phyloP scores from a whole-genome alignment of 1,139 yeast genomes.

The Pneumocystis carinii region DNA sequence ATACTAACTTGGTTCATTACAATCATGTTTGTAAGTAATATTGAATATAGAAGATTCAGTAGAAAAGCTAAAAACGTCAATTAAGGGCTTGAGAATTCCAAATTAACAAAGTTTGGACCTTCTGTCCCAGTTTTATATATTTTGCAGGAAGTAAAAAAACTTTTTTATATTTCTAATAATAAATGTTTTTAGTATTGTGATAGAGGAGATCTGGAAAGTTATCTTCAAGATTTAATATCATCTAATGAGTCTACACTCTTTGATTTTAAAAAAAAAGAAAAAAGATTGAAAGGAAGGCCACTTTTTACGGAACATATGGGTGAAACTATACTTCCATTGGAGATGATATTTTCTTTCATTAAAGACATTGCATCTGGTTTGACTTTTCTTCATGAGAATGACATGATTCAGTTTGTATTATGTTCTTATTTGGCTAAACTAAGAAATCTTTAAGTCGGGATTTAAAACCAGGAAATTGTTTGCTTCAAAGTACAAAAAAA shows the following conservation, averaged over 20 bases:
- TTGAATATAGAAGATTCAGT: no score
- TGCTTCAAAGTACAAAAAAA: conserved; percentile 24
- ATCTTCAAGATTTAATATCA: conserved; percentile 25
- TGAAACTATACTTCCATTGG: conserved; percentile 14
- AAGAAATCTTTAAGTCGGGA: conserved; percentile 33
- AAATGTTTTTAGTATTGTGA: conserved; percentile 38
- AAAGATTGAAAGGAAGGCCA: conserved; percentile 6
- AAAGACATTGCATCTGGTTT: conserved; percentile 57
- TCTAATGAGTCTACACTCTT: conserved; percentile 10
- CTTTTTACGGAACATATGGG: background rate
- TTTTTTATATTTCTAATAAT: background rate
- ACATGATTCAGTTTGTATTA: conserved; percentile 41
- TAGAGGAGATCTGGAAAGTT: conserved; percentile 72
- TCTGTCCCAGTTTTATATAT: conserved; percentile 69
- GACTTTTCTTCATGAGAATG: conserved; percentile 52
- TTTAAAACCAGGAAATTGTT: conserved; percentile 74
- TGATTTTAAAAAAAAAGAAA: conserved; percentile 12
- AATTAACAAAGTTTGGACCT: conserved; percentile 42
- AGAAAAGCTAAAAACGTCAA: background rate
- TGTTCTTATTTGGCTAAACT: background rate
- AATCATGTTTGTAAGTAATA: conserved; percentile 48
- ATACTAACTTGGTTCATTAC: conserved; percentile 59
- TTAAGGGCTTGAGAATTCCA: conserved; percentile 57
- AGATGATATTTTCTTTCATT: conserved; percentile 50
- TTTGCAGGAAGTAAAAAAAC: conserved; percentile 38